A percentile compares a stretch with the other conserved stretches of the same genome.
Conservation (phyloP, 1,284 basidiomycete genomes). For the Melanopsichium pennsylvanicum region DNA sequence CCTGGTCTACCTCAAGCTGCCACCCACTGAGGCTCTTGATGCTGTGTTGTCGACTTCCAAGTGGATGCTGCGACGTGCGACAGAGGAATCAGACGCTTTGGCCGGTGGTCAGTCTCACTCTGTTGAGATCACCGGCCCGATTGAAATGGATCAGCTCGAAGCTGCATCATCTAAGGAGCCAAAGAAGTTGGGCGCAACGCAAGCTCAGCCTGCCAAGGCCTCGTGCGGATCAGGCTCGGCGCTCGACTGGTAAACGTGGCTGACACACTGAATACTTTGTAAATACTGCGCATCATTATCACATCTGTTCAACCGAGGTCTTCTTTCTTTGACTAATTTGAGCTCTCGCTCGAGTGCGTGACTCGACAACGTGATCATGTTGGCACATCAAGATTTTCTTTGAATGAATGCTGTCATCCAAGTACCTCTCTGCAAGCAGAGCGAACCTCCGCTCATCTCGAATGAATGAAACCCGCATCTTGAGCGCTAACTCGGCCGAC, state of each 20-base stretch:
- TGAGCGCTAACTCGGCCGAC: too few relatives aligned
- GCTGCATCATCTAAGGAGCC: background rate
- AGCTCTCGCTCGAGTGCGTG: too few relatives aligned
- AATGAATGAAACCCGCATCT: too few relatives aligned
- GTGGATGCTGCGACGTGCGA: constrained; percentile 69
- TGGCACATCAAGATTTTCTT: too few relatives aligned
- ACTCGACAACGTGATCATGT: too few relatives aligned
- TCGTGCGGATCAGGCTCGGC: constrained; percentile 32
- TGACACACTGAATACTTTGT: background rate
- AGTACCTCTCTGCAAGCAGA: too few relatives aligned
- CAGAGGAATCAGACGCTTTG: constrained; percentile 54
- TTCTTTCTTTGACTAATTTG: too few relatives aligned
- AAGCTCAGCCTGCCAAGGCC: constrained; percentile 22
- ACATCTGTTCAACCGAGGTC: too few relatives aligned
- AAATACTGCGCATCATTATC: constrained; percentile 8
- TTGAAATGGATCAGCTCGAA: constrained; percentile 32
- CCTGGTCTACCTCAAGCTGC: constrained; percentile 69
- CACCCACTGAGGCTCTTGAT: constrained; percentile 74
- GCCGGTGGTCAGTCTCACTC: constrained; percentile 38
- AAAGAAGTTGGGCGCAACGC: constrained; percentile 1
- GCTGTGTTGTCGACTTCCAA: constrained; percentile 74
- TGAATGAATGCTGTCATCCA: too few relatives aligned
- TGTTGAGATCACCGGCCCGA: constrained; percentile 45
- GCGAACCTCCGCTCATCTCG: too few relatives aligned
- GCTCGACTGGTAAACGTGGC: constrained; percentile 33